Percentiles rank a stretch among this genome's conserved stretches.
Evolutionary conservation across 2,329 filamentous ascomycete species (phyloP).

Genomic region (Penicillium sp.): DNA sequence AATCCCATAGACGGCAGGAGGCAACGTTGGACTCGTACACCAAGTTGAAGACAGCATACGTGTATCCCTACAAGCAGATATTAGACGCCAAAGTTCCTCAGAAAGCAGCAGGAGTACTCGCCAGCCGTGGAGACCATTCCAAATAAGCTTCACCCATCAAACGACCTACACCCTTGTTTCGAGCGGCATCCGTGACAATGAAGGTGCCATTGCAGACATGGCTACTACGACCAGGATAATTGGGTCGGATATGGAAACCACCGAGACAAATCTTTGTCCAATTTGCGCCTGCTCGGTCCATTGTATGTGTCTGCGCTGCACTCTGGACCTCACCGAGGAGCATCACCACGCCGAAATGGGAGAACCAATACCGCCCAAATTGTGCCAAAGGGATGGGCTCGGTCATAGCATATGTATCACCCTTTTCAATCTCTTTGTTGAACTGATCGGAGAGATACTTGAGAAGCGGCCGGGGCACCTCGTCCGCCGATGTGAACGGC

Average conservation of each 20-base stretch:
- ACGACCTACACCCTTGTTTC: slow-evolving; percentile 68
- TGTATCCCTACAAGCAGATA: slow-evolving; percentile 58
- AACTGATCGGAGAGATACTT: slow-evolving; percentile 76
- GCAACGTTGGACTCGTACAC: slow-evolving; percentile 92
- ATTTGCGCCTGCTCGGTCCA: slow-evolving; percentile 56
- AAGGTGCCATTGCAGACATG: slow-evolving; percentile 79
- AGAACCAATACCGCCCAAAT: slow-evolving; percentile 84
- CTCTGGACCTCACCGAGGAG: slow-evolving; percentile 68
- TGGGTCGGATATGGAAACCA: slow-evolving; percentile 91
- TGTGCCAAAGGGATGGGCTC: slow-evolving; percentile 66
- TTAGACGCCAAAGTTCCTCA: slow-evolving; percentile 12
- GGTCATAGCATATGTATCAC: slow-evolving; percentile 86
- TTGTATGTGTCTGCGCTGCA: slow-evolving; percentile 49
- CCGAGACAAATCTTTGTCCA: slow-evolving; percentile 79
- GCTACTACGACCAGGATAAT: slow-evolving; percentile 84
- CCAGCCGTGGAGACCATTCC: slow-evolving; percentile 66
- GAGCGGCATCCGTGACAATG: slow-evolving; percentile 66
- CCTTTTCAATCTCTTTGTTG: slow-evolving; percentile 85
- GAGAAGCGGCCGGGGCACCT: slow-evolving; percentile 70
- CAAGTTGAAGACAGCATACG: slow-evolving; percentile 88
- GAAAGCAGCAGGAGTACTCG: slow-evolving; percentile 26
- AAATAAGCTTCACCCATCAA: slow-evolving; percentile 72
- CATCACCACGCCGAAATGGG: slow-evolving; percentile 85
- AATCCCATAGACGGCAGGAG: slow-evolving; percentile 87
- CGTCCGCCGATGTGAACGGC: slow-evolving; percentile 69